Evolutionary conservation across 352 stramenopile species (phyloP), one percentile per base, ranked within the genome.

Genomic region (Phytophthora citricola): DNA sequence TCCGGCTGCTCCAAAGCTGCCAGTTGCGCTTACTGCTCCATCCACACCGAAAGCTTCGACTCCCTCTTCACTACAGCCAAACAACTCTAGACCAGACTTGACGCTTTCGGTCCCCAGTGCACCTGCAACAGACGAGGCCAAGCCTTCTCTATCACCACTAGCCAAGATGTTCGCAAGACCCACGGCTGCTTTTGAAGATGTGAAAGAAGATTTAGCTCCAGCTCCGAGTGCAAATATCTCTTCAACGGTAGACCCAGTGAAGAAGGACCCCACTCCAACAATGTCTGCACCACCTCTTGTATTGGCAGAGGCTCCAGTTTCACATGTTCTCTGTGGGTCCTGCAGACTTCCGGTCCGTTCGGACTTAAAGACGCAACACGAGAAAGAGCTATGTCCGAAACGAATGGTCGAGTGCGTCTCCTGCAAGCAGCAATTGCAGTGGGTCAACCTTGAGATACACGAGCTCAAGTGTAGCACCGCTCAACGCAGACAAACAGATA

Each of bases 371-470:
- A n/a, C 36, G 1, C 79, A 91, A 40, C 85, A 93, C 56, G 85
- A 89, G 55, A 60, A 67, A 40, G 68, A 69, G 0, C 78, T 82
- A 36, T 93, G 85, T 34, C 63, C 81, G n/a, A 87, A 87, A 39
- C 75, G 82, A 27, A 73, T 76, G 8, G 58, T 85, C 1, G 62
- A 64, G 5, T 92, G 81, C 31, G 15, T 59, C 1, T 72, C 66
- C 6, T 90, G 83, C 24, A 59, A 72, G n/a, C 29, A 51, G 10
- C 71, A 83, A 52, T 67, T 85, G 26, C 70, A 72, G 5, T 87
- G 73, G 76, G 77, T 71, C 44, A 76, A 74, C 27, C 43, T 79
- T n/a, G 69, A 86, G 8, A 59, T 64, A 3, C 83, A 92, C 38
- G 54, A 80, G 32, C 71, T 65, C 0, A 32, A 57, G 12, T 86